Conservation (phyloP, 2,329 filamentous ascomycete genomes). For the Clonostachys rhizophaga region DNA sequence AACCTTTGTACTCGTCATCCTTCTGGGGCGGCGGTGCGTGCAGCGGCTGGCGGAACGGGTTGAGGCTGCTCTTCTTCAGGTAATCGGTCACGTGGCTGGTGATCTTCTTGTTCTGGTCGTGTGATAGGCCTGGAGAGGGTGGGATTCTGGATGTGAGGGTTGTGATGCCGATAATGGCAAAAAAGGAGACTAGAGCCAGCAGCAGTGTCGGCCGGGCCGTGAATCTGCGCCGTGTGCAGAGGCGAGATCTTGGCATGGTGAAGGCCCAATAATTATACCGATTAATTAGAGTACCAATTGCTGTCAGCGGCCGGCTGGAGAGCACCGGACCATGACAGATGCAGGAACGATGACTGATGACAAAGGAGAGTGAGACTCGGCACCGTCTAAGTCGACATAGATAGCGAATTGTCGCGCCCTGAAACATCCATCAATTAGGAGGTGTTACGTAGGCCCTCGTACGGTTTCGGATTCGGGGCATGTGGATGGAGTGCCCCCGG, state of each 20-base stretch:
- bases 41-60: conserved; percentile 64
- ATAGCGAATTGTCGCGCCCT: too few relatives aligned
- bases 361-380: too few relatives aligned
- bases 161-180: conserved; percentile 50
- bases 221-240: too few relatives aligned
- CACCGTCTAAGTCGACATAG: too few relatives aligned
- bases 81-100: conserved; percentile 15
- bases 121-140: conserved; percentile 42
- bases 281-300: neutral
- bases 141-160: conserved; percentile 43
- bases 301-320: too few relatives aligned
- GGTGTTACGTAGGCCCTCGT: too few relatives aligned
- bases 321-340: too few relatives aligned
- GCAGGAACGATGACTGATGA: too few relatives aligned
- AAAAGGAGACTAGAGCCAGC: conserved; percentile 43
- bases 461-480: too few relatives aligned
- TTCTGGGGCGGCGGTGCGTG: conserved; percentile 71
- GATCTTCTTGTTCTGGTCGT: conserved; percentile 34
- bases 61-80: conserved; percentile 44
- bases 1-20: conserved; percentile 73
- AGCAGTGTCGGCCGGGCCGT: conserved; percentile 40
- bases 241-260: conserved; percentile 16
- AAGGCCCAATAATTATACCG: neutral
- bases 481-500: too few relatives aligned
- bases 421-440: too few relatives aligned